Percentiles rank a stretch among this genome's conserved stretches.
Conservation (phyloP, 306 rosid genomes). For the Acacia crassicarpa region DNA sequence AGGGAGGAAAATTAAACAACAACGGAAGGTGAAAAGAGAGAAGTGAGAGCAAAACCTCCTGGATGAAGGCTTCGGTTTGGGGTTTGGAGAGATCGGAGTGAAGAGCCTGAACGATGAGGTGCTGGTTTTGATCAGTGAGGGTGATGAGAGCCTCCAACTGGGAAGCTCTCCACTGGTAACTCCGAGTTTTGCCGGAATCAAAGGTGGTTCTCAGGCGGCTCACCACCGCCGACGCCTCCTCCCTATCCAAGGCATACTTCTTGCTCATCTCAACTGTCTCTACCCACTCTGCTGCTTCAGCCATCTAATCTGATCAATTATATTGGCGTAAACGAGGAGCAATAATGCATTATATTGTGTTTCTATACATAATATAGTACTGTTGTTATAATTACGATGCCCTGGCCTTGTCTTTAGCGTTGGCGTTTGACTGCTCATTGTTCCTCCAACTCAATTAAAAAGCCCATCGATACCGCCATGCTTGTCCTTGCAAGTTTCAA, state of each 20-base stretch:
- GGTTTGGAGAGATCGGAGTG: conserved; percentile 52
- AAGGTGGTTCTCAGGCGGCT: conserved; percentile 41
- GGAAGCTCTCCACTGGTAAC: conserved; percentile 59
- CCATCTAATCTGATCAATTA: background rate
- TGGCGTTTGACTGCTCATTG: background rate
- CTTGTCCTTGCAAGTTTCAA: background rate
- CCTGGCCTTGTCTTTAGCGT: background rate
- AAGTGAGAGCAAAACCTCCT: conserved; percentile 28
- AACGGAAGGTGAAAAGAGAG: background rate
- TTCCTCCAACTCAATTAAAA: background rate
- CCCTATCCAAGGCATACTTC: conserved; percentile 33
- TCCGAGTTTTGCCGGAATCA: conserved; percentile 46
- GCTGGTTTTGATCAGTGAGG: conserved; percentile 35
- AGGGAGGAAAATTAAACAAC: background rate
- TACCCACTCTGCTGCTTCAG: background rate
- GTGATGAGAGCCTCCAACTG: conserved; percentile 46
- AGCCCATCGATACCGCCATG: too few species aligned
- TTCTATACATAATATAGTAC: background rate
- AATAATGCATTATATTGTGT: background rate
- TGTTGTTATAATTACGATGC: background rate
- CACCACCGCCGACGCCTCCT: conserved; percentile 41
- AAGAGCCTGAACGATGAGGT: conserved; percentile 47
- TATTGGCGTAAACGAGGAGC: background rate
- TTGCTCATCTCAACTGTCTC: conserved; percentile 11
- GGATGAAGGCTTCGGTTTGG: conserved; percentile 40